phyloP scores from a whole-genome alignment of 2,329 filamentous ascomycete species.

The Diaporthe humulicola region DNA sequence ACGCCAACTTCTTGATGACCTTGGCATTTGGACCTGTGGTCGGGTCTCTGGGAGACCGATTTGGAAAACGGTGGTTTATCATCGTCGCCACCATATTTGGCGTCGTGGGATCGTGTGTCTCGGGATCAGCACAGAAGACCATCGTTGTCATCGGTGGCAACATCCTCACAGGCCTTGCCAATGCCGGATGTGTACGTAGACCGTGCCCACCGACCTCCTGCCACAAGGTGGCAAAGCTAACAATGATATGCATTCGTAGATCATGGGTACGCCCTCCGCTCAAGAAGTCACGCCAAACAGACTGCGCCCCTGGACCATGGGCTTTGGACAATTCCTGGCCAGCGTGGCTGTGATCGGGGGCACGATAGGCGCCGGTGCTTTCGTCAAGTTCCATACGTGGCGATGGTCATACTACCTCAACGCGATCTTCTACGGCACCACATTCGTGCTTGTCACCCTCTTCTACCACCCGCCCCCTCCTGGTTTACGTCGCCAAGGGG shows the following conservation, averaged over 20 bases:
- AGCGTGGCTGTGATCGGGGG: conserved; percentile 30
- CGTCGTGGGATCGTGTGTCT: conserved; percentile 28
- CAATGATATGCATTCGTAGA: not conserved
- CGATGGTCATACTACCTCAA: conserved; percentile 37
- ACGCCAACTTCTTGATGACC: conserved; percentile 33
- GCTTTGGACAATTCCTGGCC: conserved; percentile 25
- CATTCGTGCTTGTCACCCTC: not conserved
- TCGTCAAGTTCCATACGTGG: conserved; percentile 35
- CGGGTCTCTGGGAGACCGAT: conserved; percentile 32
- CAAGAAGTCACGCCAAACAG: conserved; percentile 34
- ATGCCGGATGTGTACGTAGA: conserved; percentile 35
- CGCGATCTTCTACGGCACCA: conserved; percentile 28
- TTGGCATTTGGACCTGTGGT: conserved; percentile 36
- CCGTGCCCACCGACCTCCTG: too few relatives aligned
- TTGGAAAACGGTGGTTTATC: conserved; percentile 37
- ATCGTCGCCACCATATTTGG: conserved; percentile 19
- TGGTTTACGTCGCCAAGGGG: conserved; percentile 28
- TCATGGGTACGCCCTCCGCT: conserved; percentile 31
- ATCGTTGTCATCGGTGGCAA: conserved; percentile 30
- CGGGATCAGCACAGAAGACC: conserved; percentile 32
- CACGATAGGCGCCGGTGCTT: conserved; percentile 31
- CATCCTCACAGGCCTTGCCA: conserved; percentile 32
- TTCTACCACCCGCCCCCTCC: conserved; percentile 37
- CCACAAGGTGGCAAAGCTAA: not conserved
- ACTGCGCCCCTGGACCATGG: conserved; percentile 20